phyloP scores from a whole-genome alignment of 371 early-diverging fungal species.

The Choanephora cucurbitarum region DNA sequence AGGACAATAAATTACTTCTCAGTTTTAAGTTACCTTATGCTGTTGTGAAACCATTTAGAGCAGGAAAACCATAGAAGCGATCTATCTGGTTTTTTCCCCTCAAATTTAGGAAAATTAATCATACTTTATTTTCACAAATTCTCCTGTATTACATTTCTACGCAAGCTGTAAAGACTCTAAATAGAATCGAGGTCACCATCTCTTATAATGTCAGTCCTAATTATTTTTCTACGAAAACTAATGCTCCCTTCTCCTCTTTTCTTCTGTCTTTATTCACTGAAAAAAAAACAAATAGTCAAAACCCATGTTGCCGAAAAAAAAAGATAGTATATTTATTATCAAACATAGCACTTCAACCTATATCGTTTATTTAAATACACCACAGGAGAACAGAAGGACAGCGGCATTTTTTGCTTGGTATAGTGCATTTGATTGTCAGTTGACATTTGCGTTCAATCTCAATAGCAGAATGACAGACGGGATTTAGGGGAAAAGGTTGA shows the following conservation, averaged over 20 bases:
- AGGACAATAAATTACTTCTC: not conserved
- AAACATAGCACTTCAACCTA: no score
- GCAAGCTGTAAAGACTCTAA: slow-evolving; percentile 42
- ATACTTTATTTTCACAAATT: slow-evolving; percentile 3
- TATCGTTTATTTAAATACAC: no score
- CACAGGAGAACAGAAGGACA: no score
- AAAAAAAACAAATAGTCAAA: no score
- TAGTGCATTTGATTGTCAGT: no score
- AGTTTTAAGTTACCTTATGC: slow-evolving; percentile 37
- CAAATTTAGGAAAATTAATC: not conserved
- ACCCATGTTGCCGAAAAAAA: no score
- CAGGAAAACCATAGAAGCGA: slow-evolving; percentile 36
- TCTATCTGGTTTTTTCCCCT: slow-evolving; percentile 28
- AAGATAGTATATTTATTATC: no score
- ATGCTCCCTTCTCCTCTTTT: no score
- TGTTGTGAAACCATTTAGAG: slow-evolving; percentile 39
- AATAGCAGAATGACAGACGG: not conserved
- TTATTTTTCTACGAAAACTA: no score
- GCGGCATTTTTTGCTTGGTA: no score
- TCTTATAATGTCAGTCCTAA: not conserved
- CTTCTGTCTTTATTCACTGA: no score
- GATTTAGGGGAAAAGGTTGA: slow-evolving; percentile 1
- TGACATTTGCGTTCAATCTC: no score
- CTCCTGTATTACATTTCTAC: slow-evolving; percentile 29
- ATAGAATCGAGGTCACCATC: slow-evolving; percentile 36